These are phyloP conservation scores for Thielaviopsis ethacetica DNA, from an alignment of 2,329 filamentous ascomycete species.

Conservation along the genomic window DNA sequence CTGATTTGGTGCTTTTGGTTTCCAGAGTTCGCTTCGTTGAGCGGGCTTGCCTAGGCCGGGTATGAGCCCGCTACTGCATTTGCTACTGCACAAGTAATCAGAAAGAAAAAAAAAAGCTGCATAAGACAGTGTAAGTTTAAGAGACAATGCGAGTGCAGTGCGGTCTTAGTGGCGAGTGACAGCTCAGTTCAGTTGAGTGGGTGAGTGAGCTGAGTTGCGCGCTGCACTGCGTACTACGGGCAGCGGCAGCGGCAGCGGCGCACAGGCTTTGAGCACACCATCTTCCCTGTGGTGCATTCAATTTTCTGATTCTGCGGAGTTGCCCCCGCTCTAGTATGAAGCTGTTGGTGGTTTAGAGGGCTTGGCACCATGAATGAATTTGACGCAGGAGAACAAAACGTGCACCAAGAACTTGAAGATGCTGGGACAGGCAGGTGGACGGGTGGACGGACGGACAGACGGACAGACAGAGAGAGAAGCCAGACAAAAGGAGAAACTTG, in stretches of 20 bases:
- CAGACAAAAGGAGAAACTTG: background rate
- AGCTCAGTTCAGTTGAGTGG: too few relatives aligned
- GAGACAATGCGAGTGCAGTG: too few relatives aligned
- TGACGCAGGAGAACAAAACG: background rate
- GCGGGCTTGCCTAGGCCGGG: background rate
- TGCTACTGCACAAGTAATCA: background rate
- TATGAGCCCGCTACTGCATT: background rate
- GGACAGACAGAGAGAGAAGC: background rate
- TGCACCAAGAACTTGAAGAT: background rate
- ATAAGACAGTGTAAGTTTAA: too few relatives aligned
- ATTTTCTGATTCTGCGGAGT: too few relatives aligned
- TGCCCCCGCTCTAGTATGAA: background rate
- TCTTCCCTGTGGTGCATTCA: background rate
- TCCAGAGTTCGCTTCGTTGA: background rate
- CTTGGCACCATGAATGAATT: background rate
- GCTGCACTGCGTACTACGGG: too few relatives aligned
- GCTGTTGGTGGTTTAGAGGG: background rate
- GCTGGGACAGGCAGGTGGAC: background rate
- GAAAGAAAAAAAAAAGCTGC: too few relatives aligned
- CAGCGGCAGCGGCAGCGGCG: too few relatives aligned
- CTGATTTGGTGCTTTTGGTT: background rate
- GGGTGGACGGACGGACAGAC: too few relatives aligned
- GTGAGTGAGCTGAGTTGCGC: too few relatives aligned
- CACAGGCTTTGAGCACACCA: background rate
- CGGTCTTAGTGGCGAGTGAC: too few relatives aligned